These are phyloP conservation scores for Coemansia sp. DNA, from an alignment of 192 early-diverging fungal genomes.

Conservation along the genomic window DNA sequence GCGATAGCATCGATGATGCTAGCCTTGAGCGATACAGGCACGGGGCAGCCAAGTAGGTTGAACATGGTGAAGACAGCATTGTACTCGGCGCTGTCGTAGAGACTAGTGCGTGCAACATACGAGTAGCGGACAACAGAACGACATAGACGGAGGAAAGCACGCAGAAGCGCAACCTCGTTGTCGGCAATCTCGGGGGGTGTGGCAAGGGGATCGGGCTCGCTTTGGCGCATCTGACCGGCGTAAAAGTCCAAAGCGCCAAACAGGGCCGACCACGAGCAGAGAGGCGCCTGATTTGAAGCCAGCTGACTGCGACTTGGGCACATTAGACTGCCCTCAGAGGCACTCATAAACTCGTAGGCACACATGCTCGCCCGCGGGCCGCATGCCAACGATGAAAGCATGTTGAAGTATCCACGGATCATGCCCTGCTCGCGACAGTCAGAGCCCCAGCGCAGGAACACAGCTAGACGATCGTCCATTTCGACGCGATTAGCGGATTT, in stretches of 20 bases:
- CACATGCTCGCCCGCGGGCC: conserved; percentile 65
- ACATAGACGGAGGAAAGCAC: conserved; percentile 74
- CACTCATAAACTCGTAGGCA: conserved; percentile 58
- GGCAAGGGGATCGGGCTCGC: conserved; percentile 25
- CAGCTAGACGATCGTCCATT: conserved; percentile 55
- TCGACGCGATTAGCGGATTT: conserved; percentile 21
- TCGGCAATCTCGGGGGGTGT: conserved; percentile 58
- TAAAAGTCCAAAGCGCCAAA: conserved; percentile 75
- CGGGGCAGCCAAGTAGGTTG: conserved; percentile 71
- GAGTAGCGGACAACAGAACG: conserved; percentile 78
- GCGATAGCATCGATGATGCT: conserved; percentile 73
- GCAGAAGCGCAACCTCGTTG: conserved; percentile 70
- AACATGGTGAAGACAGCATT: conserved; percentile 72
- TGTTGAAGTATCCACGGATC: conserved; percentile 71
- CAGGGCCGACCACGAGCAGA: conserved; percentile 78
- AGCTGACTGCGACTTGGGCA: conserved; percentile 32
- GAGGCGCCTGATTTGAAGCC: conserved; percentile 42
- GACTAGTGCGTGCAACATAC: conserved; percentile 57
- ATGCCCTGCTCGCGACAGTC: conserved; percentile 61
- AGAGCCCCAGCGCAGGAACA: conserved; percentile 64
- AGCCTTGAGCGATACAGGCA: conserved; percentile 80
- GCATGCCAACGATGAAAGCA: conserved; percentile 78
- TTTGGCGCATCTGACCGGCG: conserved; percentile 51
- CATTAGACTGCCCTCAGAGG: conserved; percentile 20
- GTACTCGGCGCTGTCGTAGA: conserved; percentile 69